Base-by-base conservation (phyloP, 176 grass and related monocot genomes). In the Ampelocalamus luodianensis region DNA sequence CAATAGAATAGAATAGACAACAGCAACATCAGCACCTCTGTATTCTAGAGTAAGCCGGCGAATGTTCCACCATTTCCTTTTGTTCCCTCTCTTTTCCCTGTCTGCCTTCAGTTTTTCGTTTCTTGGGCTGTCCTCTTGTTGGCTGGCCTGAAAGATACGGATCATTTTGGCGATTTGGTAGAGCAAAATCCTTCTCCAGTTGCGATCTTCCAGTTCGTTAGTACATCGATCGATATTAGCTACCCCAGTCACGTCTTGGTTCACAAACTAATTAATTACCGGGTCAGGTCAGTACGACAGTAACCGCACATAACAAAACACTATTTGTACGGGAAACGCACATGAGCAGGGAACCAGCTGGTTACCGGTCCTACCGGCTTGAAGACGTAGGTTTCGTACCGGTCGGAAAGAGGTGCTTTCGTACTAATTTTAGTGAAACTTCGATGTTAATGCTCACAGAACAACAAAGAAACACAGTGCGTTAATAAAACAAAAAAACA, bases 51-150 rank as follows among this genome's bases (percentile, higher is more conserved):
- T n/a, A 26, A 60, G n/a, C n/a, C n/a, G n/a, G 45, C 62, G 53
- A 60, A 55, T 51, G 88, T 74, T 72, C 88, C 88, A 90, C 88
- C 79, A 83, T 90, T 79, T 90, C 59, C 59, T 69, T 12, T n/a
- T 79, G 85, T 65, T 80, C 77, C 76, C 83, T 11, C 8, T 2
- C 40, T 61, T 86, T 22, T 79, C 18, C 55, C 22, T 78, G 22
- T 6, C 17, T 1, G 0, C 8, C 29, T 64, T 61, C 18, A 24
- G 26, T 38, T 79, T 50, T 44, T 72, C 1, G 9, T 49, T 54
- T 45, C 17, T 14, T 66, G 10, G 49, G 44, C 1, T 5, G n/a
- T 5, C 3, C 71, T 37, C 49, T 67, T 67, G 46, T 39, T n/a
- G 68, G 85, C 46, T 87, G 85, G 27, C 18, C 78, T 73, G 60